phyloP scores from a whole-genome alignment of 2,329 filamentous ascomycete genomes.

The Trichoderma sp. region DNA sequence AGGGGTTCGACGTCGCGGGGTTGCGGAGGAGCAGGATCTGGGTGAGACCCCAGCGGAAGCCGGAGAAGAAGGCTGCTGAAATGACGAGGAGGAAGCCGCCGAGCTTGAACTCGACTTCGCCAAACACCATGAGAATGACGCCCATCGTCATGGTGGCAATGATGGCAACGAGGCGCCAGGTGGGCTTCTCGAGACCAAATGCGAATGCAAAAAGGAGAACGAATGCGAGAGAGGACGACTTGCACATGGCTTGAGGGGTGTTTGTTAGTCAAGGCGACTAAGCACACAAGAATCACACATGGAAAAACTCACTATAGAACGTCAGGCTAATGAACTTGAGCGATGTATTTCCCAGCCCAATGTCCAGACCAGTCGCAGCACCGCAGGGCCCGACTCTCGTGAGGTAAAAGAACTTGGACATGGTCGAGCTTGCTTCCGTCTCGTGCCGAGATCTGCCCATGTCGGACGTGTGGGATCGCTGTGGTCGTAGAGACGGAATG shows the following conservation, averaged over 20 bases:
- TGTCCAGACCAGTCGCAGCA: conserved; percentile 89
- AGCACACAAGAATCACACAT: not conserved
- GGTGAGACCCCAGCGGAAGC: conserved; percentile 97
- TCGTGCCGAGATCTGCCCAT: conserved; percentile 55
- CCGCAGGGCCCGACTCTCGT: conserved; percentile 91
- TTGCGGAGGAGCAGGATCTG: conserved; percentile 94
- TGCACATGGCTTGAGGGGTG: conserved; percentile 77
- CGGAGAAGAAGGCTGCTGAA: conserved; percentile 89
- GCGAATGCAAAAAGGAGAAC: conserved; percentile 93
- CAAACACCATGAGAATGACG: conserved; percentile 97
- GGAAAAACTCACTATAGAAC: conserved; percentile 73
- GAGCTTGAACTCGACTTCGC: conserved; percentile 85
- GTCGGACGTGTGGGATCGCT: conserved; percentile 51
- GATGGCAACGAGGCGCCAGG: conserved; percentile 80
- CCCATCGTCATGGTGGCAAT: conserved; percentile 90
- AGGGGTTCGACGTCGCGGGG: conserved; percentile 92
- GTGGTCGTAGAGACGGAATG: conserved; percentile 79
- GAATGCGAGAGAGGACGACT: conserved; percentile 93
- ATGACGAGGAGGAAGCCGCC: conserved; percentile 92
- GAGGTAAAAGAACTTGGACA: conserved; percentile 89
- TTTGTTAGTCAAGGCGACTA: conserved; percentile 32
- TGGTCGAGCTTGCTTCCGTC: conserved; percentile 62
- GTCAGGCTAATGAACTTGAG: conserved; percentile 95
- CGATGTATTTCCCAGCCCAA: conserved; percentile 93
- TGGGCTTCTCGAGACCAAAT: conserved; percentile 87